Percentiles rank a stretch among this genome's conserved stretches.
Conservation (phyloP, 129 eudicot species). For the Chrysanthemum makinoi region DNA sequence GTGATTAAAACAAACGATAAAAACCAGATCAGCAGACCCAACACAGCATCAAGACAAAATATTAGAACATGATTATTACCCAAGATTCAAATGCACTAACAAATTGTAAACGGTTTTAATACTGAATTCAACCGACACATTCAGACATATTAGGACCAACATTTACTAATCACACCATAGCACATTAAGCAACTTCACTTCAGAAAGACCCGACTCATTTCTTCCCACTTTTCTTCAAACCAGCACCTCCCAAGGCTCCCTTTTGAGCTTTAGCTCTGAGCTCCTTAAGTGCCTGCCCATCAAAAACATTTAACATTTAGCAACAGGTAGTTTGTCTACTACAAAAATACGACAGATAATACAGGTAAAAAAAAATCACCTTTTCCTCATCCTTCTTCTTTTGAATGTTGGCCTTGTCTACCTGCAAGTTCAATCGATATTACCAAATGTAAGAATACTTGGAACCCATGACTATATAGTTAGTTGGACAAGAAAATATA, state of each 20-base stretch:
- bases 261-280: conserved; percentile 87
- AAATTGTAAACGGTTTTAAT: conserved; percentile 11
- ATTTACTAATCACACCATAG: conserved; percentile 23
- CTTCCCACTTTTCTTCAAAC: conserved; percentile 73
- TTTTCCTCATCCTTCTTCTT: conserved; percentile 92
- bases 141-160: conserved; percentile 1
- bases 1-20: background rate
- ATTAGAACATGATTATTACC: conserved; percentile 26
- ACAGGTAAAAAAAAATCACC: conserved; percentile 13
- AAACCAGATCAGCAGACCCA: background rate
- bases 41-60: conserved; percentile 16
- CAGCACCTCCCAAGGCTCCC: conserved; percentile 84
- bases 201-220: conserved; percentile 55
- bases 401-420: conserved; percentile 74
- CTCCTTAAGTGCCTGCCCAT: conserved; percentile 68
- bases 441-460: background rate
- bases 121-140: conserved; percentile 14
- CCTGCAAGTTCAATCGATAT: conserved; percentile 27
- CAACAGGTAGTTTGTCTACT: background rate
- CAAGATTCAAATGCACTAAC: background rate
- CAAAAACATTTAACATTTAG: background rate
- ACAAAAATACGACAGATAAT: background rate
- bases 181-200: conserved; percentile 27
- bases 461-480: too few relatives aligned
- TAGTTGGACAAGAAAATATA: too few relatives aligned